Evolutionary conservation across 768 basidiomycete species (phyloP), one percentile per base, ranked within the genome.

Genomic region (Serpula lacrymans): DNA sequence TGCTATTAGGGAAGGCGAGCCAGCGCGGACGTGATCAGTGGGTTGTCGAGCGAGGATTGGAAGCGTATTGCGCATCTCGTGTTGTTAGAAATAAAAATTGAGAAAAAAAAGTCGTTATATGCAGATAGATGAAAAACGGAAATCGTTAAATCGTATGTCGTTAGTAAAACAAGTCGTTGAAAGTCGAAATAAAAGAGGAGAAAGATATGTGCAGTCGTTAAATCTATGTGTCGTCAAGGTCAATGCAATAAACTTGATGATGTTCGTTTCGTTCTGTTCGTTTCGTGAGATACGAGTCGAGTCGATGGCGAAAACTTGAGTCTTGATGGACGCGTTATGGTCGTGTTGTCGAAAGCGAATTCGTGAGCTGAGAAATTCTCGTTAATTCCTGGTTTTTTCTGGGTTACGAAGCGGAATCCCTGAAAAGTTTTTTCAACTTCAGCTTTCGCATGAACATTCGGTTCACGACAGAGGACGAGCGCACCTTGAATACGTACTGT

Each of bases 41-140:
- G 53, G 45, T 39, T 57, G 43, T 58, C 57, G 60, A 53, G 61
- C 58, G 42, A 49, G 48, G 21, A 60, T 36, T 50, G 55, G 53
- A n/a, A 42, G 18, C 26, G 39, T 46, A 26, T 42, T 49, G 40
- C 47, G 47, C 50, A 50, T 50, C 31, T 6, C 20, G 31, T 14
- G 57, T 43, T 28, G 62, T 62, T 50, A 50, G 32, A 48, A 51
- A 32, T 18, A 45, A 47, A 36, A 31, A n/a, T n/a, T n/a, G n/a
- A n/a, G n/a, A 33, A 39, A 37, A 40, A 42, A 36, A 46, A 31
- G 16, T 44, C 50, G 60, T 60, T 61, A 59, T 51, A 23, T 52
- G 55, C 42, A 47, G 30, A n/a, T n/a, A n/a, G n/a, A 5, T 22
- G 40, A 43, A 36, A 49, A 43, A 6, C 38, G 49, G 38, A 18